Conservation (phyloP, 2,329 filamentous ascomycete genomes). For the Fusarium euwallaceae region DNA sequence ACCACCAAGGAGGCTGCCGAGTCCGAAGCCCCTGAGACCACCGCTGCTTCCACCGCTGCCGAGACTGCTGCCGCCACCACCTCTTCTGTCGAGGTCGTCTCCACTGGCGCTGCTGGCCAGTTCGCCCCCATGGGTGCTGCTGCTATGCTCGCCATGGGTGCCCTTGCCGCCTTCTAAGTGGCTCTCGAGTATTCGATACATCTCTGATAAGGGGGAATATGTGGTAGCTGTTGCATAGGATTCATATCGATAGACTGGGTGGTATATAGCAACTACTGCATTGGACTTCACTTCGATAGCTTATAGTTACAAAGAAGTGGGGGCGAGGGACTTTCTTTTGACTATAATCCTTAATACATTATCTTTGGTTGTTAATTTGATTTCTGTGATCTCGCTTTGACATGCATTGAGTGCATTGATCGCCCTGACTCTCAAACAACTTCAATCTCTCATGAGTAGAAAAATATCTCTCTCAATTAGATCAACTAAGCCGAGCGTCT, state of each 20-base stretch:
- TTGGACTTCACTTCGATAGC: conserved; percentile 8
- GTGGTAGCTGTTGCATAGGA: background rate
- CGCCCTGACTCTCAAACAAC: background rate
- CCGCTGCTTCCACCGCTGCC: background rate
- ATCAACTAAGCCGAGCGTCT: no score
- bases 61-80: background rate
- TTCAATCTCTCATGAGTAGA: no score
- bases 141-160: conserved; percentile 11
- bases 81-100: background rate
- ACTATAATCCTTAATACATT: conserved; percentile 5
- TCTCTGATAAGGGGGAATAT: background rate
- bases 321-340: background rate
- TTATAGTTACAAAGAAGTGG: conserved; percentile 5
- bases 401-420: background rate
- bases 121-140: conserved; percentile 6
- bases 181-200: background rate
- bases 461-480: no score
- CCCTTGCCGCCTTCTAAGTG: conserved; percentile 6
- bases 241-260: background rate
- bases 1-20: background rate
- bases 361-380: background rate
- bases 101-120: conserved; percentile 3
- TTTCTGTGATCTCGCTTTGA: background rate
- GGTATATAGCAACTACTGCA: background rate
- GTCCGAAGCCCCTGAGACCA: background rate